Evolutionary conservation across 306 rosid species (phyloP).

Genomic region (Sesbania bispinosa): DNA sequence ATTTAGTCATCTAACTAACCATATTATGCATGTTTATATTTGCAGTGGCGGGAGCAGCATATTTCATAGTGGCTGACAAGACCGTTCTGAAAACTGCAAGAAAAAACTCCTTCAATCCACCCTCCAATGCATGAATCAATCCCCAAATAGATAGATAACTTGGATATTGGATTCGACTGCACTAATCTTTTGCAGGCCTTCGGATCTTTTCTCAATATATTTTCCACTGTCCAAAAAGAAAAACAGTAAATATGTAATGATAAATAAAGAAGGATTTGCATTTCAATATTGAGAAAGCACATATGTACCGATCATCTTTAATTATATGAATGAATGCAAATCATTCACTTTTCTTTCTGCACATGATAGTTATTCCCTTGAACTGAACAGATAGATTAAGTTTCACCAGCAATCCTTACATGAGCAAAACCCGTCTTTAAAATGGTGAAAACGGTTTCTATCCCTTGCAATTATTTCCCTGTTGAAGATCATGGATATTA

Average conservation of each 20-base stretch:
- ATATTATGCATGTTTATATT: slow-evolving; percentile 12
- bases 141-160: neutral
- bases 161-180: neutral
- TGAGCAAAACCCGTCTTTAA: slow-evolving; percentile 76
- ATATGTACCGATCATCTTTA: slow-evolving; percentile 14
- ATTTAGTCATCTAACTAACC: slow-evolving; percentile 1
- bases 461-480: slow-evolving; percentile 87
- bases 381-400: neutral
- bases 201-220: too few species aligned
- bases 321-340: slow-evolving; percentile 33
- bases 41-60: slow-evolving; percentile 97
- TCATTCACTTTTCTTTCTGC: slow-evolving; percentile 12
- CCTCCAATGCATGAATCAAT: slow-evolving; percentile 36
- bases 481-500: slow-evolving; percentile 69
- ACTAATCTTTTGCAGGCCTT: too few species aligned
- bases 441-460: slow-evolving; percentile 78
- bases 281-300: slow-evolving; percentile 18
- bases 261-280: slow-evolving; percentile 23
- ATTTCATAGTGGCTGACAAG: slow-evolving; percentile 98
- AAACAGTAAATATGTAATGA: slow-evolving; percentile 16
- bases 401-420: slow-evolving; percentile 70
- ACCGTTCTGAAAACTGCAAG: slow-evolving; percentile 93
- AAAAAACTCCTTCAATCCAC: slow-evolving; percentile 73
- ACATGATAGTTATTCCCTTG: neutral
- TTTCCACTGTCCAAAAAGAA: too few species aligned